Conservation (phyloP, 306 rosid genomes). For the Rubus parviflorus region DNA sequence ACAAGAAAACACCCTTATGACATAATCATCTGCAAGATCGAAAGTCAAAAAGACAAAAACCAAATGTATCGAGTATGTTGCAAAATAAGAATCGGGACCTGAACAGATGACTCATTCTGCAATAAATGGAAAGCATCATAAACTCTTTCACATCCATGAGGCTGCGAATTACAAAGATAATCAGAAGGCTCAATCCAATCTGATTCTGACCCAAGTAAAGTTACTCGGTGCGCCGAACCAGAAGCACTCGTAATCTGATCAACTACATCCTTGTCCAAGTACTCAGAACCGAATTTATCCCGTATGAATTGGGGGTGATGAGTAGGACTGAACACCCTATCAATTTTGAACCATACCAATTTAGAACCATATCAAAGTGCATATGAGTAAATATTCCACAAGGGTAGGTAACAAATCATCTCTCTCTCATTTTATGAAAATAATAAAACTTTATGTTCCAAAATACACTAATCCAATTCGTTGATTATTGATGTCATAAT, state of each 20-base stretch:
- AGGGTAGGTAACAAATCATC: not conserved
- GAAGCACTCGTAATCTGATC: constrained; percentile 24
- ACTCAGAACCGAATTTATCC: constrained; percentile 34
- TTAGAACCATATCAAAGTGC: not conserved
- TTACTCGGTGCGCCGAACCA: constrained; percentile 29
- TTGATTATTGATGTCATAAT: not conserved
- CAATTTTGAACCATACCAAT: constrained; percentile 14
- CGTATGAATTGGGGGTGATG: constrained; percentile 35
- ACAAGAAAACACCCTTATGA: constrained; percentile 7
- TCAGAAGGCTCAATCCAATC: constrained; percentile 72
- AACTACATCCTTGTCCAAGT: constrained; percentile 25
- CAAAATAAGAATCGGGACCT: constrained; percentile 41
- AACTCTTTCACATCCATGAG: constrained; percentile 40
- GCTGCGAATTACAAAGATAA: constrained; percentile 32
- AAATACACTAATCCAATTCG: not conserved
- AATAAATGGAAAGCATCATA: constrained; percentile 62
- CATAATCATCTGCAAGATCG: not conserved
- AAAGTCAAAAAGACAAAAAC: not conserved
- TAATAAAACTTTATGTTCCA: too few relatives aligned
- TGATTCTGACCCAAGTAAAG: constrained; percentile 40
- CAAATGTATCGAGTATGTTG: not conserved
- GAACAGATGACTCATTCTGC: constrained; percentile 67
- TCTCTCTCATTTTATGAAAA: not conserved
- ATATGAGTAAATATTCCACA: not conserved
- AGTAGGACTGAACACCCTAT: constrained; percentile 52